A percentile compares a stretch with the other conserved stretches of the same genome.
Evolutionary conservation across 805 yeast genomes (phyloP).

Genomic region (Pichia cabralensis): DNA sequence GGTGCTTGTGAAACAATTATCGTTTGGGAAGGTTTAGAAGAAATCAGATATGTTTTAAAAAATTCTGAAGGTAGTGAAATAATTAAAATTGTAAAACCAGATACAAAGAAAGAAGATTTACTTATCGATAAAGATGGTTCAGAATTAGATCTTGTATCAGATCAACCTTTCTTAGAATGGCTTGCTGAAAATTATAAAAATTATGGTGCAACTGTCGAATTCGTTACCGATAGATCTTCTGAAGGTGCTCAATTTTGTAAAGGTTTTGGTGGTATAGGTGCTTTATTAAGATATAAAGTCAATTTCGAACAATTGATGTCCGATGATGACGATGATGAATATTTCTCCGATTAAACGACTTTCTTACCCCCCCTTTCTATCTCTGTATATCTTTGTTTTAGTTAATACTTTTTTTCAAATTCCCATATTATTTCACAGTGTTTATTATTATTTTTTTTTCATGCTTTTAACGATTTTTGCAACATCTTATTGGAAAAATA

Average conservation of each 20-base stretch:
- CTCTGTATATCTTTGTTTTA: neutral
- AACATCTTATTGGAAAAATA: too few relatives aligned
- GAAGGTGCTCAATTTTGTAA: constrained; percentile 98
- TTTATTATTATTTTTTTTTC: constrained; percentile 5
- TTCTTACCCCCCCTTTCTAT: too few relatives aligned
- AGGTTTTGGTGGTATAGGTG: constrained; percentile 99
- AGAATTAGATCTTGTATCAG: constrained; percentile 84
- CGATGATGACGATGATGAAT: constrained; percentile 80
- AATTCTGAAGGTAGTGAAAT: constrained; percentile 74
- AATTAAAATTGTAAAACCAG: constrained; percentile 63
- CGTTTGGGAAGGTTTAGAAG: constrained; percentile 86
- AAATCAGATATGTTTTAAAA: constrained; percentile 72
- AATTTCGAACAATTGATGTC: constrained; percentile 92
- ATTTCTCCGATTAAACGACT: constrained; percentile 34
- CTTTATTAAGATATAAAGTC: constrained; percentile 88
- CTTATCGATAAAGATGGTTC: constrained; percentile 75
- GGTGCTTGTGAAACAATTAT: constrained; percentile 93
- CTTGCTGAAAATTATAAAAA: constrained; percentile 91
- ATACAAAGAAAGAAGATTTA: constrained; percentile 63
- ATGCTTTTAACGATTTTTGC: too few relatives aligned
- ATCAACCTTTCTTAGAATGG: constrained; percentile 90
- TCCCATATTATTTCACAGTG: too few relatives aligned
- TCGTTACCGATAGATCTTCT: constrained; percentile 90
- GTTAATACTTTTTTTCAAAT: too few relatives aligned
- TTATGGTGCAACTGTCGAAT: constrained; percentile 93